These are phyloP conservation scores for Saccharomyces hybrid DNA, from an alignment of 1,139 yeast species.

Conservation along the genomic window DNA sequence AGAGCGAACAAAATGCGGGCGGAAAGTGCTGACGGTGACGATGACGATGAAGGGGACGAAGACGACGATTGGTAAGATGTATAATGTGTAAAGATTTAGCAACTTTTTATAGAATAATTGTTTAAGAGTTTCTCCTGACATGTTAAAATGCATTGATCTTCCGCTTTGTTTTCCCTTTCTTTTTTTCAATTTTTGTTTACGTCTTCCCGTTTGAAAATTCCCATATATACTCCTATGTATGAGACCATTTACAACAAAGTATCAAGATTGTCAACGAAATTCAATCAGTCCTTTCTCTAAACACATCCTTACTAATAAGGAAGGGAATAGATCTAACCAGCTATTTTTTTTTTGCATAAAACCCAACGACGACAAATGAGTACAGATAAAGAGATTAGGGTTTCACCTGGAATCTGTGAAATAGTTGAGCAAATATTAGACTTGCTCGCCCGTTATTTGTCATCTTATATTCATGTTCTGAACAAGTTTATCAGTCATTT, in stretches of 20 bases:
- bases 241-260: not conserved
- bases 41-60: slow-evolving; percentile 46
- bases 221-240: not conserved
- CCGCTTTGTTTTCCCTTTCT: not conserved
- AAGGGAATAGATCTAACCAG: too few species aligned
- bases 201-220: not conserved
- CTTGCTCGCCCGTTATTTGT: slow-evolving; percentile 23
- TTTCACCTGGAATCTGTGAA: not conserved
- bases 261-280: not conserved
- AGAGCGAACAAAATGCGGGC: slow-evolving; percentile 72
- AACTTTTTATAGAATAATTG: not conserved
- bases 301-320: not conserved
- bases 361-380: not conserved
- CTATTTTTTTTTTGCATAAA: not conserved
- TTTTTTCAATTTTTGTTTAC: not conserved
- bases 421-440: slow-evolving; percentile 8
- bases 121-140: not conserved
- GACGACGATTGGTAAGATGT: slow-evolving; percentile 37
- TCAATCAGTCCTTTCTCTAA: not conserved
- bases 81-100: not conserved
- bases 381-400: not conserved
- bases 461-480: slow-evolving; percentile 25
- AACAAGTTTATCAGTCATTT: slow-evolving; percentile 29
- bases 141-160: not conserved
- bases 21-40: slow-evolving; percentile 68